Evolutionary conservation across 805 yeast genomes (phyloP).

Genomic region (Kodamaea jinghongensis): DNA sequence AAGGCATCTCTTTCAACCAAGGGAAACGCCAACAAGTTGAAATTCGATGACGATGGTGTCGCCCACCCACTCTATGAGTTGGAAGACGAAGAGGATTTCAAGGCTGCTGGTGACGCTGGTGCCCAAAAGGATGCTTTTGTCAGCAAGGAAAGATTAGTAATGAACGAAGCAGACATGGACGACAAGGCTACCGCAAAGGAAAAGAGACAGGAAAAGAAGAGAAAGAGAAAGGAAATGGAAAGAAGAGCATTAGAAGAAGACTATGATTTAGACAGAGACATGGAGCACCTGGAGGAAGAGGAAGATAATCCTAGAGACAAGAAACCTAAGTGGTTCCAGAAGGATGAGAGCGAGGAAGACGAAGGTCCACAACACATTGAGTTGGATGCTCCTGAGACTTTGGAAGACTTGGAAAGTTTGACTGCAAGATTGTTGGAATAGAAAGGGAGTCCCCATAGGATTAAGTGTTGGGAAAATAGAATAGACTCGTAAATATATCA

Average conservation of each 20-base stretch:
- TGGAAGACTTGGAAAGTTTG: slow-evolving; percentile 92
- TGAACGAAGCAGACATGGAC: slow-evolving; percentile 68
- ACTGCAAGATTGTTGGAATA: slow-evolving; percentile 49
- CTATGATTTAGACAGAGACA: slow-evolving; percentile 46
- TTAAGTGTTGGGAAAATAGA: too few species aligned
- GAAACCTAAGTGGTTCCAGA: slow-evolving; percentile 53
- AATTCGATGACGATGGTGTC: slow-evolving; percentile 91
- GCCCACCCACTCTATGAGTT: slow-evolving; percentile 91
- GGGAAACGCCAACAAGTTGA: slow-evolving; percentile 73
- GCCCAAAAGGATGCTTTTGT: slow-evolving; percentile 68
- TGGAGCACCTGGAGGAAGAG: slow-evolving; percentile 35
- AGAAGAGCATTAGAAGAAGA: slow-evolving; percentile 42
- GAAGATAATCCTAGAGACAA: slow-evolving; percentile 29
- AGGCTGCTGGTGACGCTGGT: slow-evolving; percentile 65
- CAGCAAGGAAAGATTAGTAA: slow-evolving; percentile 58
- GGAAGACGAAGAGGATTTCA: slow-evolving; percentile 86
- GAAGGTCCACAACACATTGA: slow-evolving; percentile 52
- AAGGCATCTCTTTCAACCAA: slow-evolving; percentile 57
- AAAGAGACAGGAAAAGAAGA: slow-evolving; percentile 83
- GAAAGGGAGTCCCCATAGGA: not conserved
- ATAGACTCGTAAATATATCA: too few species aligned
- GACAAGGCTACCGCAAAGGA: slow-evolving; percentile 78
- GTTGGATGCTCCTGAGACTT: slow-evolving; percentile 81
- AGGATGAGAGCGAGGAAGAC: slow-evolving; percentile 22
- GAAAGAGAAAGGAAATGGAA: slow-evolving; percentile 81